phyloP scores from a whole-genome alignment of 129 eudicot species.

The carrot (Daucus carota) region DH1_v3.0 NC_030385.2:47040501-47041000 shows the following conservation, averaged over 20 bases:
- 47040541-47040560: constrained; percentile 78
- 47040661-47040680: background rate
- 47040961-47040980: constrained; percentile 92
- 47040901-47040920: constrained; percentile 80
- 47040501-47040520: constrained; percentile 94
- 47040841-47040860: constrained; percentile 85
- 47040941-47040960: constrained; percentile 87
- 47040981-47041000: constrained; percentile 93
- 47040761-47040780: constrained; percentile 95
- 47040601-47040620: constrained; percentile 87
- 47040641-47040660: background rate
- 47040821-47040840: constrained; percentile 79
- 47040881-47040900: constrained; percentile 89
- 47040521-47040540: constrained; percentile 85
- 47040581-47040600: constrained; percentile 78
- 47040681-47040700: background rate
- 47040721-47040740: constrained; percentile 97
- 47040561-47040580: constrained; percentile 88
- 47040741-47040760: constrained; percentile 92
- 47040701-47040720: constrained; percentile 3
- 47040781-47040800: constrained; percentile 86
- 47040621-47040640: constrained; percentile 23
- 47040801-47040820: constrained; percentile 85
- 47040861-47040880: constrained; percentile 90
- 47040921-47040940: constrained; percentile 89